These are phyloP conservation scores for Bothriochloa decipiens DNA, from an alignment of 176 grass and related monocot genomes.

Conservation along the genomic window DNA sequence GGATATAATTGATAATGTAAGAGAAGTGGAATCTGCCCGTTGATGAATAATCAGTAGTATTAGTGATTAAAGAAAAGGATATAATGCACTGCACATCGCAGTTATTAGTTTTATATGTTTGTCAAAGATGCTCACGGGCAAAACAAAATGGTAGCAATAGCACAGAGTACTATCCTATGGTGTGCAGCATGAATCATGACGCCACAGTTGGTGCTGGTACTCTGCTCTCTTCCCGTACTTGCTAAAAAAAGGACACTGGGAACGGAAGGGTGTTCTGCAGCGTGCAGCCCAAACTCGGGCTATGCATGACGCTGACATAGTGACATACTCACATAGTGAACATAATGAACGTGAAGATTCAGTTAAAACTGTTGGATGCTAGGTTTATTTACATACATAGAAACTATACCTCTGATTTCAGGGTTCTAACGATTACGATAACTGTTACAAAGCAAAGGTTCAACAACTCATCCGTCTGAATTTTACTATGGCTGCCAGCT, in stretches of 20 bases:
- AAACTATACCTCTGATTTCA: no score
- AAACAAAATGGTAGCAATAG: not conserved
- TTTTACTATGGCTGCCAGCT: no score
- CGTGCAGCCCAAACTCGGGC: no score
- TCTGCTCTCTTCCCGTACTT: not conserved
- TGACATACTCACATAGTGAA: no score
- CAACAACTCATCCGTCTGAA: no score
- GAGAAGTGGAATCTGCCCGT: not conserved
- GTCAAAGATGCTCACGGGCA: not conserved
- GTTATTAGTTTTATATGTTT: not conserved
- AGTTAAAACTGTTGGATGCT: no score
- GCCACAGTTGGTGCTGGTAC: not conserved
- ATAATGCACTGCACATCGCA: not conserved
- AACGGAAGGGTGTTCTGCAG: not conserved
- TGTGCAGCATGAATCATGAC: constrained; percentile 19
- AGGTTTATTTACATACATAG: no score
- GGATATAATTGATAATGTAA: not conserved
- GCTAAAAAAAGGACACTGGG: no score
- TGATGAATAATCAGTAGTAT: not conserved
- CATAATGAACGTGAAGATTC: no score
- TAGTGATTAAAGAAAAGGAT: not conserved
- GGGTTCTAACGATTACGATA: no score
- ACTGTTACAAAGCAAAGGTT: no score
- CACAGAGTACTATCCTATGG: not conserved
- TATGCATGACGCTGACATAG: no score